These are phyloP conservation scores for Daedalea quercina DNA, from an alignment of 768 basidiomycete genomes.

Conservation along the genomic window DNA sequence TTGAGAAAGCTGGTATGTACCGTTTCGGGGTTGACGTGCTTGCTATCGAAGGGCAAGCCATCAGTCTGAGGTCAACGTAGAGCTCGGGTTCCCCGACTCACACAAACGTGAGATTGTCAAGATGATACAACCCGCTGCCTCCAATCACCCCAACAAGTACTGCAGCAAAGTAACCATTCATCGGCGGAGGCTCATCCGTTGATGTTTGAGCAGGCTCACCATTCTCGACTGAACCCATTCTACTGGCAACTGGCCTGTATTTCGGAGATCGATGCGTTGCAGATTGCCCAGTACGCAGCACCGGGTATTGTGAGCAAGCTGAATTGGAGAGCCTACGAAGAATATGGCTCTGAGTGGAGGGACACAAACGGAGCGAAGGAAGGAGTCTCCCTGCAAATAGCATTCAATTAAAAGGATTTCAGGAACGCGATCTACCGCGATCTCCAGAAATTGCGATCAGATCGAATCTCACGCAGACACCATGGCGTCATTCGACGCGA, in stretches of 20 bases:
- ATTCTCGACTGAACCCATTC: no score
- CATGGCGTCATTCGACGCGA: no score
- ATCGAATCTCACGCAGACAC: neutral
- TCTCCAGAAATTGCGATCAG: neutral
- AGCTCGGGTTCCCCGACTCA: conserved; percentile 33
- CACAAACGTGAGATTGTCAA: conserved; percentile 87
- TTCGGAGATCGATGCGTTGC: no score
- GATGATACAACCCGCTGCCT: conserved; percentile 87
- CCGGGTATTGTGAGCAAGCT: no score
- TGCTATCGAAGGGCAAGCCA: conserved; percentile 33
- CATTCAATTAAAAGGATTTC: neutral
- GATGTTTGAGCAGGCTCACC: no score
- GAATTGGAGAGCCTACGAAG: no score
- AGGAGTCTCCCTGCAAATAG: neutral
- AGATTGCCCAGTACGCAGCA: no score
- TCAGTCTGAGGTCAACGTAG: neutral
- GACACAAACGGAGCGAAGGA: no score
- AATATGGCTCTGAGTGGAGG: no score
- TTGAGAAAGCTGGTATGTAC: conserved; percentile 33
- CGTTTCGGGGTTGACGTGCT: conserved; percentile 74
- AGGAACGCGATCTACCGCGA: neutral
- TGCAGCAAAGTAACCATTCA: conserved; percentile 18
- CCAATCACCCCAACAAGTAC: conserved; percentile 88
- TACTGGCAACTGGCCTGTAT: no score
- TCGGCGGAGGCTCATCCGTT: no score